Percentiles rank a stretch among this genome's conserved stretches.
These are phyloP conservation scores for Picochlorum sp. DNA, from an alignment of 139 green algal species.

Conservation along the genomic window DNA sequence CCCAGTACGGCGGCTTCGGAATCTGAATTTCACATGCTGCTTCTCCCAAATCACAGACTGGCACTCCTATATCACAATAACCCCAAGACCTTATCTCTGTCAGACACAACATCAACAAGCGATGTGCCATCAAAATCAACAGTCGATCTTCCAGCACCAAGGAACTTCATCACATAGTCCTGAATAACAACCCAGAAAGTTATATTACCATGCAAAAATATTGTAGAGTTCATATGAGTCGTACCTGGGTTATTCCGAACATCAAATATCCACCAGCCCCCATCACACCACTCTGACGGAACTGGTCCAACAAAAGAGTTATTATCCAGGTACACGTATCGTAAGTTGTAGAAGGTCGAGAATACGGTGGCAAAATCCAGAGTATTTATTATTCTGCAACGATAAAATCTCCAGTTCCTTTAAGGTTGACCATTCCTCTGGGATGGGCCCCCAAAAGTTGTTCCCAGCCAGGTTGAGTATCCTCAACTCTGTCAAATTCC, in stretches of 20 bases:
- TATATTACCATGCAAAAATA: background rate
- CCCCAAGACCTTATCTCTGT: slow-evolving; percentile 16
- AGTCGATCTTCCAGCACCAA: slow-evolving; percentile 23
- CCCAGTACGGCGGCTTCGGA: slow-evolving; percentile 27
- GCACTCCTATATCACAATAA: slow-evolving; percentile 23
- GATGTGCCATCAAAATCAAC: slow-evolving; percentile 20
- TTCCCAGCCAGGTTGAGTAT: slow-evolving; percentile 28
- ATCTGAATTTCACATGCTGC: slow-evolving; percentile 21
- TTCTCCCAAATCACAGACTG: slow-evolving; percentile 10
- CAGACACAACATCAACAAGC: slow-evolving; percentile 23
- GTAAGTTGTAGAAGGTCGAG: background rate
- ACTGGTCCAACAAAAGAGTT: slow-evolving; percentile 12
- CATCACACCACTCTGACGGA: slow-evolving; percentile 18
- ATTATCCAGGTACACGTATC: slow-evolving; percentile 6
- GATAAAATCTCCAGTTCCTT: slow-evolving; percentile 23
- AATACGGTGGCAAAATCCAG: slow-evolving; percentile 1
- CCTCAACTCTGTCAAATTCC: slow-evolving; percentile 20
- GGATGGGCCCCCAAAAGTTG: slow-evolving; percentile 25
- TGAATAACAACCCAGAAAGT: slow-evolving; percentile 1
- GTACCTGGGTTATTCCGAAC: slow-evolving; percentile 19
- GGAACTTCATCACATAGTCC: slow-evolving; percentile 33
- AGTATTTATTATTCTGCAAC: slow-evolving; percentile 23
- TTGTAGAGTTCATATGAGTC: background rate
- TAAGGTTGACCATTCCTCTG: slow-evolving; percentile 9
- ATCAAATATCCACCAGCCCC: slow-evolving; percentile 20